Percentiles rank a stretch among this genome's conserved stretches.
Conservation (phyloP, 2,329 filamentous ascomycete species). For the Aspergillus brunneoviolaceus region DNA sequence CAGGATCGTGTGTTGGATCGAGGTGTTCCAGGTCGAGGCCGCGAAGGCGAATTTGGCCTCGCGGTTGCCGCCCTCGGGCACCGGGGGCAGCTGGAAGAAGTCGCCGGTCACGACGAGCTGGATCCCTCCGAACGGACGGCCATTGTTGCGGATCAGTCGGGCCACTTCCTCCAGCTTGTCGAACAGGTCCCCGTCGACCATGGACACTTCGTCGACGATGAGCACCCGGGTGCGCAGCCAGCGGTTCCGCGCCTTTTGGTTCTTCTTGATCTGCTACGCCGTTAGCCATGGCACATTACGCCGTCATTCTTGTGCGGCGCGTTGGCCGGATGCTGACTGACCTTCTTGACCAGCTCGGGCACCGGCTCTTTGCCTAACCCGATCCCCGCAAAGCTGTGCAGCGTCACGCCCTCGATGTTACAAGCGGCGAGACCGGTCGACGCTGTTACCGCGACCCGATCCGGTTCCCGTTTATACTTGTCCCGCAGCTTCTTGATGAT, state of each 20-base stretch:
- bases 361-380: conserved; percentile 89
- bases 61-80: conserved; percentile 69
- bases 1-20: conserved; percentile 92
- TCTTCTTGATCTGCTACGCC: conserved; percentile 65
- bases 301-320: not conserved
- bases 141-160: conserved; percentile 81
- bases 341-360: conserved; percentile 76
- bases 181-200: conserved; percentile 96
- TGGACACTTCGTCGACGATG: conserved; percentile 92
- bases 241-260: conserved; percentile 80
- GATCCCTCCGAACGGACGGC: conserved; percentile 90
- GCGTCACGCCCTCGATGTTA: conserved; percentile 91
- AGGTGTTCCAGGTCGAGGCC: conserved; percentile 84
- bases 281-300: conserved; percentile 14
- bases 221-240: conserved; percentile 88
- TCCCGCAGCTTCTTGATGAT: conserved; percentile 79
- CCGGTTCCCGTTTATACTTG: conserved; percentile 74
- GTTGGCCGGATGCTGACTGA: conserved; percentile 24
- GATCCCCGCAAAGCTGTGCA: conserved; percentile 95
- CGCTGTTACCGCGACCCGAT: conserved; percentile 87
- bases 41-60: conserved; percentile 89
- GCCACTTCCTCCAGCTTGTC: conserved; percentile 93
- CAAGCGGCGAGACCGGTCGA: conserved; percentile 95
- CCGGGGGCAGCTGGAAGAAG: conserved; percentile 95
- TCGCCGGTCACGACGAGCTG: conserved; percentile 95